phyloP scores from a whole-genome alignment of 441 rosid genomes.

The Populus hybrid region DNA sequence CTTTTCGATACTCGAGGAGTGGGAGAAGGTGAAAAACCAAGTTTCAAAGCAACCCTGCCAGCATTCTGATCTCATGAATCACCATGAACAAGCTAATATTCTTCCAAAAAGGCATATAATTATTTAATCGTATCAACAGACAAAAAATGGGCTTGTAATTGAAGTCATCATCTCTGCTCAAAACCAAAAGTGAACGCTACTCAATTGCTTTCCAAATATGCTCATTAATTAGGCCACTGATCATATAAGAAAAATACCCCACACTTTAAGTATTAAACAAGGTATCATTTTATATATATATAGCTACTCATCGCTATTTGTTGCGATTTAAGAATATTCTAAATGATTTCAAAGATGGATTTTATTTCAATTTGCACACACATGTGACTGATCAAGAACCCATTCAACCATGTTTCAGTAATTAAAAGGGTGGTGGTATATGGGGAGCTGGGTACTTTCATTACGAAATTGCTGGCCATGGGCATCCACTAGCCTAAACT shows the following conservation, averaged over 20 bases:
- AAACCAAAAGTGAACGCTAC: background rate
- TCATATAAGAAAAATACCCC: background rate
- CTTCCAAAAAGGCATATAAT: conserved; percentile 31
- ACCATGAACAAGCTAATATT: conserved; percentile 54
- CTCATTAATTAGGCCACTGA: background rate
- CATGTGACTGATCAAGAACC: conserved; percentile 9
- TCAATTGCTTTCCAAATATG: conserved; percentile 9
- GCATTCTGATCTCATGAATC: conserved; percentile 46
- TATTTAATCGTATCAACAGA: conserved; percentile 1
- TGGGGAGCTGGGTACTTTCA: background rate
- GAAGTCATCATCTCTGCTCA: background rate
- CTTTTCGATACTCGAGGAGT: conserved; percentile 20
- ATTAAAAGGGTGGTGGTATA: background rate
- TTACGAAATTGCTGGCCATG: background rate
- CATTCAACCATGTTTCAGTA: background rate
- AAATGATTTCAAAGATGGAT: too few relatives aligned
- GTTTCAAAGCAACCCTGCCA: conserved; percentile 52
- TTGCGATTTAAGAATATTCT: background rate
- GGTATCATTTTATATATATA: background rate
- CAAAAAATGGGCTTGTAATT: background rate
- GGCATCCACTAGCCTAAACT: conserved; percentile 17
- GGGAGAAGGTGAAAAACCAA: conserved; percentile 40
- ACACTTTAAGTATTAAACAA: conserved; percentile 14
- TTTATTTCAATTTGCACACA: background rate
- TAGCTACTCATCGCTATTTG: too few relatives aligned